phyloP scores from a whole-genome alignment of 176 grass and related monocot species.

The Alloteropsis semialata region DNA sequence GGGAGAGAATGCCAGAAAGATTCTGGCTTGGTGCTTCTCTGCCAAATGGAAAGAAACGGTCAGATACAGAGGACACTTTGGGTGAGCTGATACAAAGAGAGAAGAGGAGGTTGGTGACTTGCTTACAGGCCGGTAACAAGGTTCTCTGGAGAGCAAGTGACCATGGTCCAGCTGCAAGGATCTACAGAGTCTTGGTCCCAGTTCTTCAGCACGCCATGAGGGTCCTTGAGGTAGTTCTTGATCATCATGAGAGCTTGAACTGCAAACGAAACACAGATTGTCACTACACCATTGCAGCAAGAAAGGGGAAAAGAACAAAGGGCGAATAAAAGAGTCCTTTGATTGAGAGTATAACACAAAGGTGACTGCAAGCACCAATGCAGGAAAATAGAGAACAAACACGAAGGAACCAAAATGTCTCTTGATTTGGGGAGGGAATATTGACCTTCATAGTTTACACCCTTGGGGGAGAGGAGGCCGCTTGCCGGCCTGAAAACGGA shows the following conservation, averaged over 20 bases:
- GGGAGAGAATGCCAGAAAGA: slow-evolving; percentile 74
- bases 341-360: not conserved
- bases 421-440: slow-evolving; percentile 12
- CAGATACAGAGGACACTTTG: not conserved
- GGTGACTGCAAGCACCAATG: slow-evolving; percentile 12
- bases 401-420: not conserved
- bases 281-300: not conserved
- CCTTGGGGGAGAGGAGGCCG: slow-evolving; percentile 73
- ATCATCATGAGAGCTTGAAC: slow-evolving; percentile 90
- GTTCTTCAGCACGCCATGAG: slow-evolving; percentile 73
- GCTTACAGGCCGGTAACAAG: slow-evolving; percentile 68
- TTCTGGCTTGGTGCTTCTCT: slow-evolving; percentile 76
- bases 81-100: not conserved
- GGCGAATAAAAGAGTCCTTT: not conserved
- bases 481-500: slow-evolving; percentile 30
- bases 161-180: slow-evolving; percentile 95
- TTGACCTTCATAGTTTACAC: slow-evolving; percentile 87
- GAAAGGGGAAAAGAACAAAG: not conserved
- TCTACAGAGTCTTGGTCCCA: slow-evolving; percentile 92
- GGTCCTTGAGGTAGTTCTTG: slow-evolving; percentile 74
- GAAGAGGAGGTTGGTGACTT: slow-evolving; percentile 1
- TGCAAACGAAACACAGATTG: slow-evolving; percentile 24
- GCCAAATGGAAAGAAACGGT: slow-evolving; percentile 25
- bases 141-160: slow-evolving; percentile 72
- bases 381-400: slow-evolving; percentile 10